Base-by-base conservation (phyloP, 768 basidiomycete species). In the Suillus alpinus region DNA sequence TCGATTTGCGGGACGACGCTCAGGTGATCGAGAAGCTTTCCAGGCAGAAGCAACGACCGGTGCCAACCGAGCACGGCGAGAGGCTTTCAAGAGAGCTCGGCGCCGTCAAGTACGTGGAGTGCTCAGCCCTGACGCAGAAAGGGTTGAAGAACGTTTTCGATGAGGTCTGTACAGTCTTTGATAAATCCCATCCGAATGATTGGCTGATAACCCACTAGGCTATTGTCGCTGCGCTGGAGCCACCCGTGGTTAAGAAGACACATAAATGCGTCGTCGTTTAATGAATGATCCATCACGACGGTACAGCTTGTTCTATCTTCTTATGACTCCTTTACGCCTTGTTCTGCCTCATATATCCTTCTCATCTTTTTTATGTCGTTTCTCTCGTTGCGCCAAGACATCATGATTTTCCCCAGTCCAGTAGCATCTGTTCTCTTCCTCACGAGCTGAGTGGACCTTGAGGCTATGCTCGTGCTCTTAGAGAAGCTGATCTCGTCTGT, bases 81-180 rank as follows among this genome's bases (percentile, higher is more conserved):
- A 79, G 92, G 71, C 88, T 99, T 69, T 95, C 97, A n/a, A 81
- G 93, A 76, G 97, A 99, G 69, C 82, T 99, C 41, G 97, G 97
- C 36, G 96, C 96, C 32, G 95, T 98, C 77, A 99, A 98, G 77
- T 99, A 97, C 73, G 95, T 98, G 56, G 97, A 99, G 78, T 99
- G 97, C 78, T 98, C 95, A 59, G 97, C 97, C 57, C 78, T 99
- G 82, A 99, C 96, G 67, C 97, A 99, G 84, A 94, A 95, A 83
- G 97, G 97, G 32, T 77, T 99, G 76, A 99, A 99, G 91, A 98
- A 98, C 76, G 97, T 99, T 63, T 99, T 99, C 74, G 97, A 99
- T 75, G 97, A 99, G 90, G 95, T 93, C 75, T 73, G 89, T 80
- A 9, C 59, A 23, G 23, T 4, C 51, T 57, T 57, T 47, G 49